Evolutionary conservation across 2,329 filamentous ascomycete genomes (phyloP), one percentile per base, ranked within the genome.

Genomic region (Alternaria ethzedia): DNA sequence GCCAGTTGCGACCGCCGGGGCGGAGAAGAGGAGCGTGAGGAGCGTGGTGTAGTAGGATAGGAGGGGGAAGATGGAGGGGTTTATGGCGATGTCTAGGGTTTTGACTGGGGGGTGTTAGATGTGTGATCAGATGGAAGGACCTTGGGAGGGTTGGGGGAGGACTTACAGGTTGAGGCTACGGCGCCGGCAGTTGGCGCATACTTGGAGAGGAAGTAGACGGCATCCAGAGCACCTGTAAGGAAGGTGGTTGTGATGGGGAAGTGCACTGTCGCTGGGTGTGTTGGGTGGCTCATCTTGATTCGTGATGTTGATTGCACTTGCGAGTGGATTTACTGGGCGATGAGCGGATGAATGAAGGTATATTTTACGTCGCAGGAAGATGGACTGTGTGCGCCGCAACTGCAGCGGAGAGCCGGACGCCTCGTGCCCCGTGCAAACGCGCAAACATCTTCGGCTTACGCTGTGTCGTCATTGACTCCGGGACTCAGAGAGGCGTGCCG

Each of bases 191-290:
- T 78, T 20, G 78, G 71, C n/a, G 77, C 71, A 57, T 76, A 70
- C 17, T 76, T 73, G 1, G 76, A 77, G 23, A 69, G 61, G 59
- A 74, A 71, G 71, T 81, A 75, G 17, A 82, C 67, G 30, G 78
- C 75, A 69, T 84, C 83, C 62, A 84, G 79, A 46, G 63, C 78
- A 54, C 79, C 82, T 36, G 81, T 78, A 13, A 83, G 73, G 46
- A 76, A 69, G 62, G 82, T 78, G 73, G 84, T 83, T 59, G 82
- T 78, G 57, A 85, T 78, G 20, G 83, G 83, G 71, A 83, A 83
- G 73, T 85, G 83, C 47, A 84, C 81, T 11, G 79, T 74, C 25
- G 82, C 81, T 52, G 82, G 82, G 68, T 85, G 83, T 45, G 77
- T 71, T 57, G 83, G 83, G 67, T 83, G 82, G 63, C 78, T 81